Evolutionary conservation across 2,329 filamentous ascomycete species (phyloP).

Genomic region (Aspergillus piperis): DNA sequence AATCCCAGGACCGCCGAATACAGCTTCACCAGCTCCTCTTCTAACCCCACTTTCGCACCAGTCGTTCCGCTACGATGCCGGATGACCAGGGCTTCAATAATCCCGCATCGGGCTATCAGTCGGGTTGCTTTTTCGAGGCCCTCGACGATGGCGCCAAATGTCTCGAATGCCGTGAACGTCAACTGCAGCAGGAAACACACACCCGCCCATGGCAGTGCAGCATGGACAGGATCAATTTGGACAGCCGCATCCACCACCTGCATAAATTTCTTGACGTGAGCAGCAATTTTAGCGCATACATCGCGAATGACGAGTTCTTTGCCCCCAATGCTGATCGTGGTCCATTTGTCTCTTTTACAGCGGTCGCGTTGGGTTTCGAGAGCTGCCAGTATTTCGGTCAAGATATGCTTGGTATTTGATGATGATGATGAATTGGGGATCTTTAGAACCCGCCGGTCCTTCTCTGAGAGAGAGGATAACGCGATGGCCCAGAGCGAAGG

Average conservation of each 20-base stretch:
- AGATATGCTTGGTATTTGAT: rapidly evolving
- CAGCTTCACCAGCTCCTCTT: neutral
- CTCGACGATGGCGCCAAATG: neutral
- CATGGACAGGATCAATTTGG: neutral
- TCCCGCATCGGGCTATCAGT: neutral
- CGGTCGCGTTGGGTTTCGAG: neutral
- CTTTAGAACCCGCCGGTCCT: too few species aligned
- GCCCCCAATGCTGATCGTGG: neutral
- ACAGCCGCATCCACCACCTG: neutral
- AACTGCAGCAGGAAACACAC: neutral
- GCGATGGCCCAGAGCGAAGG: too few species aligned
- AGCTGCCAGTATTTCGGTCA: neutral
- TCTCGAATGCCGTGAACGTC: neutral
- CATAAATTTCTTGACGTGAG: neutral
- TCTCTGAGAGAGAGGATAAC: too few species aligned
- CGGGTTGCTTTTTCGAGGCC: too few species aligned
- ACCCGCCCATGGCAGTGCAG: neutral
- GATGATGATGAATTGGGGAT: too few species aligned
- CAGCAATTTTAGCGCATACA: neutral
- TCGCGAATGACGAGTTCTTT: neutral
- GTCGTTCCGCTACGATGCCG: neutral
- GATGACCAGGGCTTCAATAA: neutral
- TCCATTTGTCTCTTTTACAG: neutral
- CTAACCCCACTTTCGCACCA: neutral
- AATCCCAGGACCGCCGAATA: neutral